Evolutionary conservation across 2,329 filamentous ascomycete genomes (phyloP), one percentile per base, ranked within the genome.

Genomic region (Myriangium duriaei): DNA sequence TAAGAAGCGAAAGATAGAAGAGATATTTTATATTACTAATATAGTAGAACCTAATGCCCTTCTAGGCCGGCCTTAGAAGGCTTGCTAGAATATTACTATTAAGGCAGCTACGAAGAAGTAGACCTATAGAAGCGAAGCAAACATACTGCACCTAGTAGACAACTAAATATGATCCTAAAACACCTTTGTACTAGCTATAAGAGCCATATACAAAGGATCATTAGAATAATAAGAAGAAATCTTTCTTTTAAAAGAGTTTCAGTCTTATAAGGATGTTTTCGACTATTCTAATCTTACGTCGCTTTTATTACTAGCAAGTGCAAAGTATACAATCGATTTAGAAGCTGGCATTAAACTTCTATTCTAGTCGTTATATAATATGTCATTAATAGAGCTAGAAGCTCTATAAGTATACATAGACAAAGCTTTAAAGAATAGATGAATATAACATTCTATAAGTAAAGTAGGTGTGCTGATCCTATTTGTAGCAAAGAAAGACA

Each of bases 401-500:
- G 31, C 16, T 17, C 19, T 37, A 30, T 13, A 26, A 15, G 17
- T 32, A 6, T 39, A 39, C 30, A 10, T 39, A 7, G 18, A 17
- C n/a, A 13, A 16, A 11, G 16, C n/a, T 11, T 9, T 32, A 11
- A 12, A 11, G 26, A 39, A 39, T 11, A 15, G 41, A n/a, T 43
- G 37, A 37, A 45, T 45, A 14, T n/a, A 18, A 3, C 15, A 29
- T 31, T 35, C 24, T 32, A 37, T 11, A 11, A 44, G 38, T 17
- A 11, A 13, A 14, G 41, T 12, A 16, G 33, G 39, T 2, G 26
- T 31, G 4, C 45, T 26, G 13, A 44, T 49, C 21, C 39, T 49
- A 19, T 47, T 48, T 35, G 32, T 47, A 29, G 33, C 19, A 26
- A 50, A 50, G 36, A 44, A 42, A 11, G 35, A 44, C 26, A 34